Percentiles rank a stretch among this genome's conserved stretches.
Conservation (phyloP, 1,284 basidiomycete species). For the Rhodofomes roseus region DNA sequence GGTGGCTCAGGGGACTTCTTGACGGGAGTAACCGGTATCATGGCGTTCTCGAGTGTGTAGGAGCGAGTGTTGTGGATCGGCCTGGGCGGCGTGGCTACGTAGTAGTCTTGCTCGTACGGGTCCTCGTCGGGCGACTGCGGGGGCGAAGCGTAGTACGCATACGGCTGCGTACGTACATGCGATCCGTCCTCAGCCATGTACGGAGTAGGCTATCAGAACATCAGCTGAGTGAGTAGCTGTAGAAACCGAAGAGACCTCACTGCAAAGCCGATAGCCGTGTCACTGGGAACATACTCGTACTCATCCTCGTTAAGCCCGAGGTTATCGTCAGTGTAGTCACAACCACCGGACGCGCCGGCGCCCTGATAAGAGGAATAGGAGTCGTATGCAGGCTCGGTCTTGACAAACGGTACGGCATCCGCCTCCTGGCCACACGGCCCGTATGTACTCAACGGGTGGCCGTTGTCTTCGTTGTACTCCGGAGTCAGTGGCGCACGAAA, state of each 20-base stretch:
- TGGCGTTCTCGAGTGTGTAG: conserved; percentile 5
- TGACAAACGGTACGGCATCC: too few relatives aligned
- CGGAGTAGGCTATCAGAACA: neutral
- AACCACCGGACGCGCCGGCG: too few relatives aligned
- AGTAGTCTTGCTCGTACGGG: neutral
- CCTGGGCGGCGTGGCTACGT: neutral
- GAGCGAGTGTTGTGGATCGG: neutral
- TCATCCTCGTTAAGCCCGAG: too few relatives aligned
- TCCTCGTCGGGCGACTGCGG: neutral
- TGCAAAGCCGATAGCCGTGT: neutral
- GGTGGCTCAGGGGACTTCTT: neutral
- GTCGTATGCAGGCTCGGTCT: too few relatives aligned
- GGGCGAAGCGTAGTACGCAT: neutral
- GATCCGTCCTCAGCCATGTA: neutral
- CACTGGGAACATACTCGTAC: too few relatives aligned
- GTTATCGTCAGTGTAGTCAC: too few relatives aligned
- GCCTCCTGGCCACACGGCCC: too few relatives aligned
- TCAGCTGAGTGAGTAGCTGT: neutral
- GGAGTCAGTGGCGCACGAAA: too few relatives aligned
- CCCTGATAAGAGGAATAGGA: too few relatives aligned
- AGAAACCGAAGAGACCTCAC: neutral
- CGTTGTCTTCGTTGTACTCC: too few relatives aligned
- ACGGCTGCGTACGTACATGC: neutral
- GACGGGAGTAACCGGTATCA: neutral
- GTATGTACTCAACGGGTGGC: too few relatives aligned